Conservation (phyloP, 768 basidiomycete species). For the Mycena belliarum region DNA sequence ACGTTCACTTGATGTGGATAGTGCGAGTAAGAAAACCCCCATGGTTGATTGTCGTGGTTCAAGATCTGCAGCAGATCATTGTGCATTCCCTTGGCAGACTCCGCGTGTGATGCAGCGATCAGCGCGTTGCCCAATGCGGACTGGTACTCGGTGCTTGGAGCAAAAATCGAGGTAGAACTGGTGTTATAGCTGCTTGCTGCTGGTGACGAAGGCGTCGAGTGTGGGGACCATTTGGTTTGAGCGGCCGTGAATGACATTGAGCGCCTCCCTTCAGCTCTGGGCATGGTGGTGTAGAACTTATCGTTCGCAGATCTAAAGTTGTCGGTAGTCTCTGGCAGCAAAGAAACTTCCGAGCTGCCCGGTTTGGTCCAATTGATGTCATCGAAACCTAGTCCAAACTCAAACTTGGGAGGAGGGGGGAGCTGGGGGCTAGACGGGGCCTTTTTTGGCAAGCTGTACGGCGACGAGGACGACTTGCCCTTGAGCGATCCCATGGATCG, state of each 20-base stretch:
- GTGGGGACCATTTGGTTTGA: conserved; percentile 36
- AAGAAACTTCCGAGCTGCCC: conserved; percentile 25
- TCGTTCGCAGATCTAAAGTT: conserved; percentile 32
- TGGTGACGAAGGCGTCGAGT: conserved; percentile 53
- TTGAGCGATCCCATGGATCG: conserved; percentile 83
- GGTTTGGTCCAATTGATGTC: conserved; percentile 54
- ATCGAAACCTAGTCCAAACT: conserved; percentile 56
- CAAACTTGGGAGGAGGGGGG: conserved; percentile 55
- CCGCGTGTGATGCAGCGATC: conserved; percentile 92
- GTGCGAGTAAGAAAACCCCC: conserved; percentile 87
- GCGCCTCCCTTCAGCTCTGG: conserved; percentile 59
- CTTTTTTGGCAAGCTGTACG: conserved; percentile 38
- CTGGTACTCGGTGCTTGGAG: conserved; percentile 48
- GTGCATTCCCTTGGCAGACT: conserved; percentile 89
- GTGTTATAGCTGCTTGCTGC: conserved; percentile 42
- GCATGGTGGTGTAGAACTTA: conserved; percentile 36
- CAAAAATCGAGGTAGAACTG: conserved; percentile 33
- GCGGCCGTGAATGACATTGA: conserved; percentile 76
- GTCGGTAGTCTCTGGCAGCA: conserved; percentile 28
- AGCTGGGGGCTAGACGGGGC: conserved; percentile 52
- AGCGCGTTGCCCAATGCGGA: conserved; percentile 85
- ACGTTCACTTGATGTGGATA: conserved; percentile 78
- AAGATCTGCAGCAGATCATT: conserved; percentile 90
- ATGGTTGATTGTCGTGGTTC: conserved; percentile 83
- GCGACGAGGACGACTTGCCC: conserved; percentile 42